Evolutionary conservation across 495 filamentous ascomycete species (phyloP).

Genomic region (Alectoria sarmentosa): DNA sequence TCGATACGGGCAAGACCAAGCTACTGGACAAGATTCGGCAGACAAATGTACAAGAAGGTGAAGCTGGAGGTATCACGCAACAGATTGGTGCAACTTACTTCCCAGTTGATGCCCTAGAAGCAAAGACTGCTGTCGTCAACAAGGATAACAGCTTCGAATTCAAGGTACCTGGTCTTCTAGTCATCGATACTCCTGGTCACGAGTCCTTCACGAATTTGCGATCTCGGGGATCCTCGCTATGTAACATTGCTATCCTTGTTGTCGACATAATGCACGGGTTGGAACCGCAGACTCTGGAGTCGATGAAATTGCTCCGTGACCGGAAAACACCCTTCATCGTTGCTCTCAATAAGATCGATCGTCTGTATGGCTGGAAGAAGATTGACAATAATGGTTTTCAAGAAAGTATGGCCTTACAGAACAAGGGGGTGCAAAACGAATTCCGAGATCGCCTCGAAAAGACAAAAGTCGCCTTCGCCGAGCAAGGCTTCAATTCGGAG

Average conservation of each 20-base stretch:
- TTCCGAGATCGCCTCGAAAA: conserved; percentile 86
- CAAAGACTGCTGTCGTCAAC: conserved; percentile 93
- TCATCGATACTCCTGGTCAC: conserved; percentile 99
- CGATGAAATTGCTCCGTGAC: conserved; percentile 88
- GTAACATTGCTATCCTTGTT: conserved; percentile 98
- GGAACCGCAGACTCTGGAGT: conserved; percentile 96
- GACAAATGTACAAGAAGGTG: conserved; percentile 98
- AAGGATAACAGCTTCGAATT: conserved; percentile 84
- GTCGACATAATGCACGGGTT: conserved; percentile 99
- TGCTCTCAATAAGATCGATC: conserved; percentile 99
- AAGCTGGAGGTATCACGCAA: conserved; percentile 99
- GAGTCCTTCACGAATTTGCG: conserved; percentile 99
- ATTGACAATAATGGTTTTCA: conserved; percentile 98
- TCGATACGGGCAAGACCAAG: conserved; percentile 99
- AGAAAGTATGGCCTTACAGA: conserved; percentile 82
- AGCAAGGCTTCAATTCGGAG: conserved; percentile 97
- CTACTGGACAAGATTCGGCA: conserved; percentile 97
- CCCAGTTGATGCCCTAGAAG: conserved; percentile 84
- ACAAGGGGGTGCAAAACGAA: conserved; percentile 89
- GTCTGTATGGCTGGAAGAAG: conserved; percentile 96
- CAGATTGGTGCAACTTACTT: conserved; percentile 99
- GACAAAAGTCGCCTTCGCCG: conserved; percentile 88
- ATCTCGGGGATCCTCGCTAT: conserved; percentile 91
- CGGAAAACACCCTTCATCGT: conserved; percentile 98
- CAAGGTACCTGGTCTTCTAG: conserved; percentile 93